Base-by-base conservation (phyloP, 768 basidiomycete genomes). In the Boletus reticulatus region DNA sequence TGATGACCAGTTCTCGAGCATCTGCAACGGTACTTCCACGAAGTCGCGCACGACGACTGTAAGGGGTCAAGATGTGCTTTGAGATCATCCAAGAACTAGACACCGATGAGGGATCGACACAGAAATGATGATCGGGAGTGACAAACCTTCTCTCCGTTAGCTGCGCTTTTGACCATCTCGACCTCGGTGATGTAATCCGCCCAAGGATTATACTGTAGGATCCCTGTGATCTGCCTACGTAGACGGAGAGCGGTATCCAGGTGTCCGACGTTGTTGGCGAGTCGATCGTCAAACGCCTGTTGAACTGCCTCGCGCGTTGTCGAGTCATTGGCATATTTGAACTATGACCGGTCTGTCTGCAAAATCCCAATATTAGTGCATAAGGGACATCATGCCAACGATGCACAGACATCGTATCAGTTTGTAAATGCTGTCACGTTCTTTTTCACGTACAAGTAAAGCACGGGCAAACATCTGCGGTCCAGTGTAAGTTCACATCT, bases 301-400 rank as follows among this genome's bases (percentile, higher is more conserved):
- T 77, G 77, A 14, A 89, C 89, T 22, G 72, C 73, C 61, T 81
- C 76, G 42, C 92, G 87, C 8, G 88, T 92, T 41, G 79, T 75
- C 0, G 89, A 84, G 59, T 79, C 81, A 58, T 84, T 77, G 3
- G 92, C 90, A 54, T 82, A 89, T 83, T 92, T 91, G 75, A 90
- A 87, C 90, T 90, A 57, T 88, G 44, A 96, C 92, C 71, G 98
- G 97, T 50, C 96, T 80, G 72, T 99, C 94, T 20, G 93, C 90
- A 67, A 98, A 99, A 59, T 94, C 90, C 70, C 90, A 96, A 46
- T 97, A 89, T 68, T 99, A 98, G 78, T 98, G 97, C 49, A 99
- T 87, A 58, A 99, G 84, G 1, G 87, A 87, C 89, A 98, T 94
- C 1, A 92, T 90, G 43, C 94, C 94, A 37, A 88, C 78, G 88